Conservation (phyloP, 768 basidiomycete genomes). For the Mycena galopus region DNA sequence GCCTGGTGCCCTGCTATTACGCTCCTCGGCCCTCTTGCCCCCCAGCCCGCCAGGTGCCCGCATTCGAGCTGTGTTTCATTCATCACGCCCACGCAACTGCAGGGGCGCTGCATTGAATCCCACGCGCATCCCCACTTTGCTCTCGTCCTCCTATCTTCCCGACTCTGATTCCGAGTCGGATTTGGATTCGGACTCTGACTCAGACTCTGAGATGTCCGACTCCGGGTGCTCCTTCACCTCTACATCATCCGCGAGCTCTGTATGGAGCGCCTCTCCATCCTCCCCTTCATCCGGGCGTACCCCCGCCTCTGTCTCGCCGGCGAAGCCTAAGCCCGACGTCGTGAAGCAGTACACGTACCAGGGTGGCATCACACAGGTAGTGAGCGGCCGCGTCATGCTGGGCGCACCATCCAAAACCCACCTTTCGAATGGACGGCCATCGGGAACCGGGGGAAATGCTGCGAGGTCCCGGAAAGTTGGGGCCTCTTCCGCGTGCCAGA, state of each 20-base stretch:
- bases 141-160: constrained; percentile 7
- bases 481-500: not conserved
- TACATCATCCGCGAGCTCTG: constrained; percentile 8
- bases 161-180: constrained; percentile 4
- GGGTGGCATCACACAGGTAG: constrained; percentile 24
- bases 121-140: constrained; percentile 20
- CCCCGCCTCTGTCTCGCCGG: too few species aligned
- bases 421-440: not conserved
- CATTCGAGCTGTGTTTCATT: not conserved
- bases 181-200: not conserved
- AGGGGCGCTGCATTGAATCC: constrained; percentile 22
- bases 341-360: constrained; percentile 14
- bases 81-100: not conserved
- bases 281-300: not conserved
- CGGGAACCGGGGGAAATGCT: not conserved
- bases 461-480: not conserved
- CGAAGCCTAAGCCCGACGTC: too few species aligned
- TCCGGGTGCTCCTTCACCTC: constrained; percentile 9
- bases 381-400: constrained; percentile 30
- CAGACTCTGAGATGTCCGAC: constrained; percentile 3
- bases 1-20: not conserved
- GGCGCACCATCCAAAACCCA: constrained; percentile 7
- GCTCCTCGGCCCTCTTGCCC: not conserved
- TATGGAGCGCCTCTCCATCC: not conserved
- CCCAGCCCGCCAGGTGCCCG: not conserved